These are phyloP conservation scores for Carpinus viminea DNA, from an alignment of 306 rosid species.

Conservation along the genomic window DNA sequence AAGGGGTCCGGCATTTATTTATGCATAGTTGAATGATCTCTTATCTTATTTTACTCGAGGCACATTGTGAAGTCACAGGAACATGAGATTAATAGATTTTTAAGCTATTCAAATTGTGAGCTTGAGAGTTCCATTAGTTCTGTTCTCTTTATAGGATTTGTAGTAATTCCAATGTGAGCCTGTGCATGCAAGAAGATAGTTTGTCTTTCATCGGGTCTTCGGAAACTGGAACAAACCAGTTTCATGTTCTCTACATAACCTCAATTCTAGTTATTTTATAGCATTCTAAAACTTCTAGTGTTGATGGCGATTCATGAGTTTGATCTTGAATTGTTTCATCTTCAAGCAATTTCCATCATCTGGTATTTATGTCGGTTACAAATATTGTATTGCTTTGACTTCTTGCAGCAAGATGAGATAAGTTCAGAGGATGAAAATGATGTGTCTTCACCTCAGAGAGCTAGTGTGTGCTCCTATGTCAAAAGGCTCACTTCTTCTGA, in stretches of 20 bases:
- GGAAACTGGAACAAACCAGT: not conserved
- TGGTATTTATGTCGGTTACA: constrained; percentile 8
- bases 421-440: constrained; percentile 20
- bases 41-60: not conserved
- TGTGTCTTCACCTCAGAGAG: constrained; percentile 22
- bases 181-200: not conserved
- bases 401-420: constrained; percentile 41
- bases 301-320: not conserved
- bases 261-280: not conserved
- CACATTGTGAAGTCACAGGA: not conserved
- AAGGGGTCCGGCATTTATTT: not conserved
- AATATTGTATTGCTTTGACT: constrained; percentile 13
- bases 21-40: not conserved
- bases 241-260: not conserved
- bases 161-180: not conserved
- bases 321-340: constrained; percentile 15
- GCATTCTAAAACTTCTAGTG: not conserved
- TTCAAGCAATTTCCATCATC: constrained; percentile 3
- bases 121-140: not conserved
- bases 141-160: not conserved
- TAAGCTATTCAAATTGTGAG: not conserved
- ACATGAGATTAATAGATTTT: not conserved
- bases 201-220: not conserved
- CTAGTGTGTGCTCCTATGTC: constrained; percentile 22
- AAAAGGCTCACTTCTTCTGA: constrained; percentile 73